Evolutionary conservation across 495 filamentous ascomycete species (phyloP).

Genomic region (Hypoxylon fragiforme): DNA sequence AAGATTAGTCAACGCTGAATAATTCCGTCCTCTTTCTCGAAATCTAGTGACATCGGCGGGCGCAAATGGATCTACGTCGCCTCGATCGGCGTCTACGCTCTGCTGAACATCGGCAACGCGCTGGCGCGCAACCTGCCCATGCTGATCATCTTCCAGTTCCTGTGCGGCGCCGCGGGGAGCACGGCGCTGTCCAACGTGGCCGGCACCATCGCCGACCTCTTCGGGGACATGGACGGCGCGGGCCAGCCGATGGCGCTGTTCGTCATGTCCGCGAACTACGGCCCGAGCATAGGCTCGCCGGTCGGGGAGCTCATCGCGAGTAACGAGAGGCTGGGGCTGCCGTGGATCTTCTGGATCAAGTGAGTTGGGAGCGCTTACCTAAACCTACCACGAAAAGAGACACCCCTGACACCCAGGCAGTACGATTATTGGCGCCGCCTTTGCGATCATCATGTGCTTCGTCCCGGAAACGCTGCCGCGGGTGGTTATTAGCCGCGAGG

Average conservation of each 20-base stretch:
- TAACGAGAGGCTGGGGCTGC: constrained; percentile 38
- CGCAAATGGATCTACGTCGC: constrained; percentile 46
- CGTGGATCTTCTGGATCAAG: constrained; percentile 46
- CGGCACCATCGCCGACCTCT: constrained; percentile 44
- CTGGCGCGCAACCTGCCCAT: constrained; percentile 43
- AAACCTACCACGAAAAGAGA: neutral
- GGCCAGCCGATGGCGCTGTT: constrained; percentile 46
- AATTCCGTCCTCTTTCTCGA: too few relatives aligned
- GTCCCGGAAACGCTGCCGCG: constrained; percentile 44
- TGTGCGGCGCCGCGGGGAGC: constrained; percentile 41
- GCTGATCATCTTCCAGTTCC: constrained; percentile 45
- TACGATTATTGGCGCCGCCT: constrained; percentile 38
- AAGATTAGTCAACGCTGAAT: constrained; percentile 10
- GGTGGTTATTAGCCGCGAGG: constrained; percentile 38
- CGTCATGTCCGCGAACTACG: constrained; percentile 41
- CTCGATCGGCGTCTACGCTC: constrained; percentile 37
- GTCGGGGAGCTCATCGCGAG: constrained; percentile 41
- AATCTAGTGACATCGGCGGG: constrained; percentile 42
- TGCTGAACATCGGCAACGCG: constrained; percentile 41
- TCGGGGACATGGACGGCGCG: constrained; percentile 41
- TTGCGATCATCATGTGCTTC: constrained; percentile 37
- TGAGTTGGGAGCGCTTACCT: constrained; percentile 4
- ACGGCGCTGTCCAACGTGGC: constrained; percentile 46
- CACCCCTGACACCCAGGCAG: constrained; percentile 13
- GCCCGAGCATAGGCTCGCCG: constrained; percentile 41